Conservation (phyloP, 177 flowering plant species). For the Vitis hybrid region DNA sequence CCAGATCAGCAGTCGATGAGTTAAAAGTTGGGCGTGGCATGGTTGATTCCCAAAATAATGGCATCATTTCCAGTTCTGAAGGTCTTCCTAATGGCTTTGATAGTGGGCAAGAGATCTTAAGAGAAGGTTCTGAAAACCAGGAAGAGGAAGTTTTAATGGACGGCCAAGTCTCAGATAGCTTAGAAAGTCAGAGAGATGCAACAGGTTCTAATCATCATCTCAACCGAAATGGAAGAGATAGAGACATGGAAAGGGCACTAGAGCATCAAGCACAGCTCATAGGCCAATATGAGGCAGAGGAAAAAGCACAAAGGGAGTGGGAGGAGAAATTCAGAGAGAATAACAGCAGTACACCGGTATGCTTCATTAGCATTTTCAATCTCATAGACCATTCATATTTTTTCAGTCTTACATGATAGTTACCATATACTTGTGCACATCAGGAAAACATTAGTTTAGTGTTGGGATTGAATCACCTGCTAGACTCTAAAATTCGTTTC, state of each 20-base stretch:
- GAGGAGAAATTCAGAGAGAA: slow-evolving; percentile 76
- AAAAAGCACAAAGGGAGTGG: slow-evolving; percentile 91
- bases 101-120: slow-evolving; percentile 15
- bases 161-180: slow-evolving; percentile 9
- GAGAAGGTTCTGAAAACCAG: slow-evolving; percentile 17
- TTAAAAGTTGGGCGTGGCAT: slow-evolving; percentile 20
- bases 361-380: slow-evolving; percentile 10
- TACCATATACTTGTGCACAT: not conserved
- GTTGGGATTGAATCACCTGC: no score
- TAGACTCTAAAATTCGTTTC: no score
- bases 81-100: slow-evolving; percentile 14
- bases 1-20: slow-evolving; percentile 45
- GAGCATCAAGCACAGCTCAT: slow-evolving; percentile 70
- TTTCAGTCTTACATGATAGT: not conserved
- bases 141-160: slow-evolving; percentile 19
- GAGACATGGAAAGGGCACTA: slow-evolving; percentile 63
- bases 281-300: slow-evolving; percentile 69
- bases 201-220: slow-evolving; percentile 16
- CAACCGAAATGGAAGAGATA: slow-evolving; percentile 25
- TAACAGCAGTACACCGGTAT: slow-evolving; percentile 58
- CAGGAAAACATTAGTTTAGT: no score
- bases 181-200: slow-evolving; percentile 23
- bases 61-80: slow-evolving; percentile 14
- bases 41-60: slow-evolving; percentile 26
- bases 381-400: not conserved